Conservation (phyloP, 192 early-diverging fungal species). For the Umbelopsis sp. region DNA sequence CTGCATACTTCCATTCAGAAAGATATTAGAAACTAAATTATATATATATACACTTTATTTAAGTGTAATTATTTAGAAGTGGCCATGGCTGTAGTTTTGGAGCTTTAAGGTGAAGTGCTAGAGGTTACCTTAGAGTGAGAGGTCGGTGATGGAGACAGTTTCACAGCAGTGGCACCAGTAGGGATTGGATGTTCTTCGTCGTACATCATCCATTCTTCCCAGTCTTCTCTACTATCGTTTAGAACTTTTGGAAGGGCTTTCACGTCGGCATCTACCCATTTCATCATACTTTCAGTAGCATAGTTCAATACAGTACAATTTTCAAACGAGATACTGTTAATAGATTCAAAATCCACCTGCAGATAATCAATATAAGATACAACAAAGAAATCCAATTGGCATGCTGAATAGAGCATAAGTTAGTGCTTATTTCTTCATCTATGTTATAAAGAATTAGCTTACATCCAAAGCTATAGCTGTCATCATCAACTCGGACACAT, state of each 20-base stretch:
- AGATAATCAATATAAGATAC: slow-evolving; percentile 32
- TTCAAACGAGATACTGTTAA: not conserved
- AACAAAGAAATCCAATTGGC: slow-evolving; percentile 40
- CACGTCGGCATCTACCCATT: not conserved
- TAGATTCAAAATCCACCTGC: not conserved
- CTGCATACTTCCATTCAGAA: no score
- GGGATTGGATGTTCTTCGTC: not conserved
- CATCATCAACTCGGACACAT: slow-evolving; percentile 41
- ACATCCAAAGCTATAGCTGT: slow-evolving; percentile 33
- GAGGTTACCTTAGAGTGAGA: no score
- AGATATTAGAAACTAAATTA: no score
- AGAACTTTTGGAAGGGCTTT: not conserved
- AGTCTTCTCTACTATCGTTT: not conserved
- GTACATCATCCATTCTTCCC: not conserved
- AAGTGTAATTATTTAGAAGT: no score
- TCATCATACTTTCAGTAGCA: not conserved
- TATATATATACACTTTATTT: no score
- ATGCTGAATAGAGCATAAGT: slow-evolving; percentile 1
- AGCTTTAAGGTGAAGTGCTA: no score
- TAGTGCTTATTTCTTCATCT: no score
- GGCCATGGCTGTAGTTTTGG: no score
- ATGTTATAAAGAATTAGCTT: not conserved
- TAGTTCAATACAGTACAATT: not conserved
- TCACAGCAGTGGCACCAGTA: no score
- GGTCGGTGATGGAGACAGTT: no score